Evolutionary conservation across 352 stramenopile species (phyloP), one percentile per base, ranked within the genome.

Genomic region (Phytopythium litorale): DNA sequence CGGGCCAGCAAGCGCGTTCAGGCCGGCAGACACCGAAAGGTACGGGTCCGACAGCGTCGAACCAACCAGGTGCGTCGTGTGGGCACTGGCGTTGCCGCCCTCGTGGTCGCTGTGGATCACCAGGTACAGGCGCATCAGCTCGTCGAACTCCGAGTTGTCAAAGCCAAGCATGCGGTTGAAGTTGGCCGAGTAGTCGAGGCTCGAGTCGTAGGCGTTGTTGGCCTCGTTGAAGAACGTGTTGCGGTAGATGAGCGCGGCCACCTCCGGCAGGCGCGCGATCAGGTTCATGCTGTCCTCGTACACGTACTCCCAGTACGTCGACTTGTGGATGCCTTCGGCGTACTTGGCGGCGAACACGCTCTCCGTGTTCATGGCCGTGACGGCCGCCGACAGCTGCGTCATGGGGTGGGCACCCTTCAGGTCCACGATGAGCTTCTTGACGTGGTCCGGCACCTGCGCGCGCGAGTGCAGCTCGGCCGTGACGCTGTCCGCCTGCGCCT

Each of bases 101-200:
- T 99, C 97, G 84, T 99, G 97, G 87, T 99, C 97, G 60, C 94
- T 98, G 89, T 99, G 97, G 76, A 99, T 99, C 71, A 98, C 97
- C 43, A 99, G 82, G 84, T 99, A 99, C 55, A 99, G 84, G 67
- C 97, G 91, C 97, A 99, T 99, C 49, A 99, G 85, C 82, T 99
- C 97, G 75, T 99, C 97, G 75, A 99, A 99, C 61, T 92, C 86
- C 11, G 92, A 75, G 82, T 93, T 87, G 64, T 98, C 84, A 66
- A 98, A 99, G 63, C 97, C 97, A 64, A 99, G 87, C 96, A 99
- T 99, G 68, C 95, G 94, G 76, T 89, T 98, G 75, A 99, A 99
- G 87, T 99, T 99, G 64, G 91, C 97, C 62, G 92, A 98, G 87
- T 99, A 99, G 82, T 99, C 97, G 28, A 99, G 84, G 67, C 85